These are phyloP conservation scores for Hyphopichia burtonii DNA, from an alignment of 1,139 yeast species.

Conservation along the genomic window DNA sequence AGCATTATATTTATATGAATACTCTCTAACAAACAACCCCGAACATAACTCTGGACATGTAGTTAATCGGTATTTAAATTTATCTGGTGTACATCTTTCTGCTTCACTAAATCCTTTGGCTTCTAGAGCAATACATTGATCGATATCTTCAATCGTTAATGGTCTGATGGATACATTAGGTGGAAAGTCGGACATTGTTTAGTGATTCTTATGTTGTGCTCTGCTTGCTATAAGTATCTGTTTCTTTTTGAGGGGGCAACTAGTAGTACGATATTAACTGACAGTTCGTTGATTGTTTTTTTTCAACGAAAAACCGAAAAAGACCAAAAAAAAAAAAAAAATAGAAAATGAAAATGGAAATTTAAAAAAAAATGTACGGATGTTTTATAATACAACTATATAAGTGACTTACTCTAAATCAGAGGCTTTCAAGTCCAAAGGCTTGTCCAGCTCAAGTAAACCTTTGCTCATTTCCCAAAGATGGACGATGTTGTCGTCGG, in stretches of 20 bases:
- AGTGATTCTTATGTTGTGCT: too few species aligned
- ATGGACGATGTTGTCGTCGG: slow-evolving; percentile 77
- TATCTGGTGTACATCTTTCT: slow-evolving; percentile 67
- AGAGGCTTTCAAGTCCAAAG: slow-evolving; percentile 16
- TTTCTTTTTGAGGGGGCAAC: neutral
- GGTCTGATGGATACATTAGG: slow-evolving; percentile 81
- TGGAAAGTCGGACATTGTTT: slow-evolving; percentile 39
- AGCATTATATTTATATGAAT: slow-evolving; percentile 43
- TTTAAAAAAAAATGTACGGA: neutral
- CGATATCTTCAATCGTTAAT: slow-evolving; percentile 65
- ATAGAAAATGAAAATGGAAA: neutral
- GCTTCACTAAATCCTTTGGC: slow-evolving; percentile 61
- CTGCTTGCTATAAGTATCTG: too few species aligned
- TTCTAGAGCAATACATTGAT: slow-evolving; percentile 63
- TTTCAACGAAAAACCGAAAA: neutral
- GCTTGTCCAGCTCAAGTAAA: slow-evolving; percentile 40
- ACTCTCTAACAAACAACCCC: slow-evolving; percentile 80
- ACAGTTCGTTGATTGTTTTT: neutral
- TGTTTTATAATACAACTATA: neutral
- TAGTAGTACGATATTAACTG: neutral
- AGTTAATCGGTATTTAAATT: slow-evolving; percentile 65
- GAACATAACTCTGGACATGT: slow-evolving; percentile 89
- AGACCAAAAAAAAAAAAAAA: neutral
- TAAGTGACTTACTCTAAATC: slow-evolving; percentile 13
- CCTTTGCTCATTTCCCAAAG: slow-evolving; percentile 67